Conservation (phyloP, 148 eudicot genomes). For the Vaccinium vitisidaea region DNA sequence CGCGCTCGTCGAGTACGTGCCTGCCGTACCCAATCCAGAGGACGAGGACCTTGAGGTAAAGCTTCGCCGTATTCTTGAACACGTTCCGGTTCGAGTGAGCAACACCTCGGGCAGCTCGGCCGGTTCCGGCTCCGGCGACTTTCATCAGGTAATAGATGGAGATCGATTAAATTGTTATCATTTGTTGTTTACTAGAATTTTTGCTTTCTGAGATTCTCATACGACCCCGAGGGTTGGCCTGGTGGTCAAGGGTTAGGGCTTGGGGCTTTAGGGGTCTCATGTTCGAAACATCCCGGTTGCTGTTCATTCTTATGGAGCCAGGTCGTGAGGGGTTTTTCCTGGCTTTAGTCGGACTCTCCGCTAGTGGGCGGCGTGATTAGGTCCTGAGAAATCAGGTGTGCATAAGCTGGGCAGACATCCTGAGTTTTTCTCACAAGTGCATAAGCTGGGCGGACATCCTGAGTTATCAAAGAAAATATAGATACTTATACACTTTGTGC, state of each 20-base stretch:
- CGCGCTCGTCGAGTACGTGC: slow-evolving; percentile 74
- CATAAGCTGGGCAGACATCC: neutral
- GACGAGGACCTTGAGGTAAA: slow-evolving; percentile 91
- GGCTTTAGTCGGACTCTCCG: neutral
- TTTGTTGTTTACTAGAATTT: neutral
- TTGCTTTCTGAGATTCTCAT: neutral
- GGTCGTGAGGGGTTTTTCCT: neutral
- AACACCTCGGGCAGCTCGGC: slow-evolving; percentile 98
- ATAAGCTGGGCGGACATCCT: neutral
- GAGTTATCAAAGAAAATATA: neutral
- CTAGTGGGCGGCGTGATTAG: neutral
- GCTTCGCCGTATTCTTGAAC: slow-evolving; percentile 79
- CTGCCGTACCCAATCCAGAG: slow-evolving; percentile 56
- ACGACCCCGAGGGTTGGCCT: neutral
- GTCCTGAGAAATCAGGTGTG: neutral
- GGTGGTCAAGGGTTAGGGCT: neutral
- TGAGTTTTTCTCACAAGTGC: neutral
- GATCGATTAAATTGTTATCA: neutral
- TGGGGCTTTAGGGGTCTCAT: neutral
- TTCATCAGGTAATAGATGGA: slow-evolving; percentile 68
- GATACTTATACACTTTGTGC: neutral
- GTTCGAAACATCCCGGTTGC: neutral
- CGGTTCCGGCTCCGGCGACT: slow-evolving; percentile 98
- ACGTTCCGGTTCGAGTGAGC: slow-evolving; percentile 90
- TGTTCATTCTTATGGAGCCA: neutral